Base-by-base conservation (phyloP, 495 filamentous ascomycete genomes). In the Cudoniella acicularis region DNA sequence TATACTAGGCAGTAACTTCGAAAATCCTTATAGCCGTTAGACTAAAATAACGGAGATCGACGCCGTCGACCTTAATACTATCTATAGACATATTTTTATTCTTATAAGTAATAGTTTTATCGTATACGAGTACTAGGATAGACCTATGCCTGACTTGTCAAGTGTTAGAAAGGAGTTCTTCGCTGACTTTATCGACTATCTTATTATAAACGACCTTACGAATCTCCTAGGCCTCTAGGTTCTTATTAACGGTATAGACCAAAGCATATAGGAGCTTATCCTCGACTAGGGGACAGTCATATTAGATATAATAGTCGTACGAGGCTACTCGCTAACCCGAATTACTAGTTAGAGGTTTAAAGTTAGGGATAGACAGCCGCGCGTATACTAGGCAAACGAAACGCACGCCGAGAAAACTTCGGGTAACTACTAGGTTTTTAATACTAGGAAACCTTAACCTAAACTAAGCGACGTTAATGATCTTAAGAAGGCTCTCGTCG, bases 201-300 rank as follows among this genome's bases (percentile, higher is more conserved):
- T 49, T 18, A 23, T 49, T 17, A 18, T 18, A 8, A 49, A 10
- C 21, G 21, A 18, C 46, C 46, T 49, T 18, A 49, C 17, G 16
- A 49, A 23, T 17, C 46, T 49, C 17, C 46, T 49, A 9, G 46
- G 46, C 46, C 46, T 49, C 21, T 17, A 18, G 46, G 46, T 49
- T 49, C 46, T 49, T 8, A 23, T 18, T 49, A 18, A 49, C 10
- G 16, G 55, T n/a, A 10, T 49, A n/a, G 23, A 21, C 51, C 43
- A 58, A 50, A 10, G 2, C 43, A 45, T 57, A 17, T 21, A 25
- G 25, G 58, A 61, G 58, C 52, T 56, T 40, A 61, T 56, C 8
- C 58, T 61, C 2, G 58, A 61, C 52, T 6, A 61, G 16, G 52
- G 58, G 6, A 61, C 58, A 13, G 30, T 56, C 53, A 61, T 61